Evolutionary conservation across 1,139 yeast species (phyloP).

Genomic region (Candida sp.): DNA sequence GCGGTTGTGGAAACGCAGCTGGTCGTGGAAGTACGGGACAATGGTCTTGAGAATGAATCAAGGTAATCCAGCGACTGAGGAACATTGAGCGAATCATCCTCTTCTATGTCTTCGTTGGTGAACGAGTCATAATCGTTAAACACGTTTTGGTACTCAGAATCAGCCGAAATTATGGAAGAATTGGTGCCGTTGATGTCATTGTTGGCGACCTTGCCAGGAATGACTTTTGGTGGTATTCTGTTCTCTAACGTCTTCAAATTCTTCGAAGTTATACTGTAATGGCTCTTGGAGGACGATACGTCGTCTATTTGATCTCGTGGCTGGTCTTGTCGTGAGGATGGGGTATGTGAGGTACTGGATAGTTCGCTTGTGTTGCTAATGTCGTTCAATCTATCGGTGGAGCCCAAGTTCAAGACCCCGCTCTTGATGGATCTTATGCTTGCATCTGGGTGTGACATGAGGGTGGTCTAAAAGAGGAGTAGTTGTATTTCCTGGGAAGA

Average conservation of each 20-base stretch:
- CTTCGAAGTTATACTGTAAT: conserved; percentile 26
- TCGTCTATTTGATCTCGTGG: conserved; percentile 10
- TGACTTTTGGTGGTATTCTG: background rate
- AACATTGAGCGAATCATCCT: background rate
- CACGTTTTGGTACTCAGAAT: conserved; percentile 26
- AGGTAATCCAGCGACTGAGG: conserved; percentile 7
- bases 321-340: background rate
- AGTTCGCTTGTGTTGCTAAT: conserved; percentile 5
- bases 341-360: background rate
- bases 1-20: conserved; percentile 75
- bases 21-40: conserved; percentile 64
- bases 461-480: background rate
- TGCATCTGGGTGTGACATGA: conserved; percentile 50
- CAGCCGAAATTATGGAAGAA: conserved; percentile 29
- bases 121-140: conserved; percentile 7
- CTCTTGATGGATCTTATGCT: conserved; percentile 44
- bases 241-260: conserved; percentile 19
- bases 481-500: background rate
- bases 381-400: conserved; percentile 27
- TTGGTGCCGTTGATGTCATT: conserved; percentile 20
- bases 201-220: background rate
- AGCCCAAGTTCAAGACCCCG: conserved; percentile 36
- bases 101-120: conserved; percentile 1
- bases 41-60: conserved; percentile 49
- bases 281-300: conserved; percentile 18